phyloP scores from a whole-genome alignment of 257 asterid species.

The Marsdenia floribunda region DNA sequence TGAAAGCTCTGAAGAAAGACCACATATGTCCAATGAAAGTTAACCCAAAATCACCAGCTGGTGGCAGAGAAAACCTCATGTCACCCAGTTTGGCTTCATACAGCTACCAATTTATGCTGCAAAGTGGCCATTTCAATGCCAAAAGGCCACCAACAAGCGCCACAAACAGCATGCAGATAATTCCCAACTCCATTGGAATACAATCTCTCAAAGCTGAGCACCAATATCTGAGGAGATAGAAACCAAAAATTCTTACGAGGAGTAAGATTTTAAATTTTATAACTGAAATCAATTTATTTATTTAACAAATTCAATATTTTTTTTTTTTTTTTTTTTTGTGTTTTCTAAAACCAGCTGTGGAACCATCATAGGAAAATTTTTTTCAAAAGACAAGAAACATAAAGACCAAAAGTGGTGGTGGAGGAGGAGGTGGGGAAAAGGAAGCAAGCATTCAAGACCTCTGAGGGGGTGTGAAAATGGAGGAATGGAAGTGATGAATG shows the following conservation, averaged over 20 bases:
- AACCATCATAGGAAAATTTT: no score
- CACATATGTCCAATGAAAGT: constrained; percentile 90
- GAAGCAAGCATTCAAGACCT: not conserved
- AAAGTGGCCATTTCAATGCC: constrained; percentile 35
- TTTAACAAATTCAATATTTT: no score
- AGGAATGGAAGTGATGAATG: not conserved
- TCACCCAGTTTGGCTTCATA: constrained; percentile 52
- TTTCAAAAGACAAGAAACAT: no score
- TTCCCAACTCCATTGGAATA: constrained; percentile 8
- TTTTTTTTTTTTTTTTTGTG: no score
- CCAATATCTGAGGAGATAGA: no score
- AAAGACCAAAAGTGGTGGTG: no score
- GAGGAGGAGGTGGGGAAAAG: not conserved
- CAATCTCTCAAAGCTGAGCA: no score
- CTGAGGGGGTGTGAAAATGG: not conserved
- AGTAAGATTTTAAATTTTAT: no score
- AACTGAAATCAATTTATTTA: no score
- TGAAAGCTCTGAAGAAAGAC: constrained; percentile 84
- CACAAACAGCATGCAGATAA: constrained; percentile 7
- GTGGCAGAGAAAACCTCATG: constrained; percentile 56
- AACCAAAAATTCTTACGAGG: no score
- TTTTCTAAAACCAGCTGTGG: no score
- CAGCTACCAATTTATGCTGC: constrained; percentile 40
- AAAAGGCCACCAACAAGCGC: constrained; percentile 17
- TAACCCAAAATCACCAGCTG: constrained; percentile 96